Base-by-base conservation (phyloP, 352 stramenopile species). In the Phytopythium delawarense region DNA sequence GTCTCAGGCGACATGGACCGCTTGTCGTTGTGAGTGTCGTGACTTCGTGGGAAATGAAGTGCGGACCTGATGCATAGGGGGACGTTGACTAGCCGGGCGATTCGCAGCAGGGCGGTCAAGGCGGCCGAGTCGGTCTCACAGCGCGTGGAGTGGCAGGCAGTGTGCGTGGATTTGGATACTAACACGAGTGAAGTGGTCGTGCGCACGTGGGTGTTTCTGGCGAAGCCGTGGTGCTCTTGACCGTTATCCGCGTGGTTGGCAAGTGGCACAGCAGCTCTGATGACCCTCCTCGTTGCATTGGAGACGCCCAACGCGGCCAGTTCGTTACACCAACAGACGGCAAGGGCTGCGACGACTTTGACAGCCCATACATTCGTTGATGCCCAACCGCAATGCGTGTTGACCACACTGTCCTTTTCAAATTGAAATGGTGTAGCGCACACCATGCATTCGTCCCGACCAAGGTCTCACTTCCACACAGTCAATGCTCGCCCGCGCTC, bases 1-100 rank as follows among this genome's bases (percentile, higher is more conserved):
- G 84, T 93, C 55, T 93, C 84, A n/a, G 83, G 79, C 57, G 84
- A 93, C 57, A 91, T 93, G 84, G 84, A 89, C 57, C 81, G 84
- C 55, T 58, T 93, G 61, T 93, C 84, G 57, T 77, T 93, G 75
- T 93, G 66, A 84, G 61, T 37, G 37, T 51, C 44, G 52, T 61
- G 35, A 54, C 32, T 65, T 51, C 62, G 54, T 50, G 63, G 59
- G 59, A 15, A 6, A 49, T 71, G 70, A 52, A 55, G 35, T 44
- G 30, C 32, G 56, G 49, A 45, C 28, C 18, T 54, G 42, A 49
- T 25, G 42, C 20, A 49, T 15, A 40, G 35, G 20, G 18, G 40
- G 18, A 21, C 40, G 20, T 9, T 15, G 2, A 46, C 15, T 46
- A 7, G 40, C 18, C 15, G 18, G 28, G 42, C 20, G 16, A 49